phyloP scores from a whole-genome alignment of 177 flowering plant species.

The Vitis hybrid region DNA sequence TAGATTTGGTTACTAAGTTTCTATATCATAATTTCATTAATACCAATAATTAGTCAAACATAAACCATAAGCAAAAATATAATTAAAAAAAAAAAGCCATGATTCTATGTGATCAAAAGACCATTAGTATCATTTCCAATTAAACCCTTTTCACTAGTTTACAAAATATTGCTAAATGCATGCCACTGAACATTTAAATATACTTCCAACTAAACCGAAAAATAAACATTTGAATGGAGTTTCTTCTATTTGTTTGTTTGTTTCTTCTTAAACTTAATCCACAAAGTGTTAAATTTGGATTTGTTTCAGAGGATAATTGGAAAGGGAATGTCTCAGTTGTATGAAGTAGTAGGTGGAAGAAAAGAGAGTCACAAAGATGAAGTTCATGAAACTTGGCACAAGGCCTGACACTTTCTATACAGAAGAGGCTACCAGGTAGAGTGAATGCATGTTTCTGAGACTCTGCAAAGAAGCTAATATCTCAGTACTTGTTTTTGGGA shows the following conservation, averaged over 20 bases:
- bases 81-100: too few species aligned
- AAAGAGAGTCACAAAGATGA: constrained; percentile 46
- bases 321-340: constrained; percentile 8
- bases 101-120: too few species aligned
- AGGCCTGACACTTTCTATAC: constrained; percentile 83
- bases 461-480: too few species aligned
- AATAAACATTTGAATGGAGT: neutral
- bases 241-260: neutral
- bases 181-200: too few species aligned
- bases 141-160: too few species aligned
- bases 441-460: neutral
- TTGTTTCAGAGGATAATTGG: constrained; percentile 3
- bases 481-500: neutral
- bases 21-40: too few species aligned
- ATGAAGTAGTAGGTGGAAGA: constrained; percentile 9
- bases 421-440: constrained; percentile 77
- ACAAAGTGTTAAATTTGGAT: neutral
- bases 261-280: neutral
- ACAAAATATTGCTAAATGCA: too few species aligned
- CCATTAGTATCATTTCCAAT: too few species aligned
- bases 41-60: too few species aligned
- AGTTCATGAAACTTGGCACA: constrained; percentile 92
- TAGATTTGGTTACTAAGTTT: too few species aligned
- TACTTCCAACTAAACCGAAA: too few species aligned
- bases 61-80: too few species aligned